Percentiles rank a stretch among this genome's conserved stretches.
These are phyloP conservation scores for Crataegus laevigata DNA, from an alignment of 306 rosid genomes.

Conservation along the genomic window DNA sequence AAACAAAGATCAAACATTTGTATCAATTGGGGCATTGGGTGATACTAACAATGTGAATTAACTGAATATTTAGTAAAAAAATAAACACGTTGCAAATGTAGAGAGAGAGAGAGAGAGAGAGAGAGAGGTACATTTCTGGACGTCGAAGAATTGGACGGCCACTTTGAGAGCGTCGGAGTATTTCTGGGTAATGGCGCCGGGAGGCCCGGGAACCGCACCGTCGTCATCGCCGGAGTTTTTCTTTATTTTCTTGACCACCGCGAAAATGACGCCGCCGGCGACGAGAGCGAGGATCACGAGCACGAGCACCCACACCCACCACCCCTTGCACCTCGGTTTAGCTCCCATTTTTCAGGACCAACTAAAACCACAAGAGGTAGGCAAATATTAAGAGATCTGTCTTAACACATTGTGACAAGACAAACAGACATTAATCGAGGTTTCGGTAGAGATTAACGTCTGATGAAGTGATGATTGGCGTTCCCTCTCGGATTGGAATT, in stretches of 20 bases:
- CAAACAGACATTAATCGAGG: not conserved
- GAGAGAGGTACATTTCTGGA: constrained; percentile 64
- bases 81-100: not conserved
- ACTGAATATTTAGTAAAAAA: not conserved
- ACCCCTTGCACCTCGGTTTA: constrained; percentile 52
- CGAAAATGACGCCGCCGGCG: constrained; percentile 40
- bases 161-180: constrained; percentile 68
- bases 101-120: not conserved
- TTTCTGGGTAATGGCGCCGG: constrained; percentile 54
- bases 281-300: constrained; percentile 43
- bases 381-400: constrained; percentile 25
- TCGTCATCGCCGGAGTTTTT: constrained; percentile 27
- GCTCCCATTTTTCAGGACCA: constrained; percentile 37
- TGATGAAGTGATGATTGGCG: not conserved
- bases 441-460: not conserved
- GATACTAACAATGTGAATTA: not conserved
- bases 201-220: constrained; percentile 72
- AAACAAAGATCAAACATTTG: not conserved
- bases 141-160: constrained; percentile 76
- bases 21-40: not conserved
- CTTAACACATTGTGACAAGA: constrained; percentile 8
- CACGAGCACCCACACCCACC: constrained; percentile 64
- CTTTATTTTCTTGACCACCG: constrained; percentile 37
- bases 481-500: not conserved
- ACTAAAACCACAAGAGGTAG: not conserved